Evolutionary conservation across 2,329 filamentous ascomycete genomes (phyloP).

Genomic region (Cercospora sp.): DNA sequence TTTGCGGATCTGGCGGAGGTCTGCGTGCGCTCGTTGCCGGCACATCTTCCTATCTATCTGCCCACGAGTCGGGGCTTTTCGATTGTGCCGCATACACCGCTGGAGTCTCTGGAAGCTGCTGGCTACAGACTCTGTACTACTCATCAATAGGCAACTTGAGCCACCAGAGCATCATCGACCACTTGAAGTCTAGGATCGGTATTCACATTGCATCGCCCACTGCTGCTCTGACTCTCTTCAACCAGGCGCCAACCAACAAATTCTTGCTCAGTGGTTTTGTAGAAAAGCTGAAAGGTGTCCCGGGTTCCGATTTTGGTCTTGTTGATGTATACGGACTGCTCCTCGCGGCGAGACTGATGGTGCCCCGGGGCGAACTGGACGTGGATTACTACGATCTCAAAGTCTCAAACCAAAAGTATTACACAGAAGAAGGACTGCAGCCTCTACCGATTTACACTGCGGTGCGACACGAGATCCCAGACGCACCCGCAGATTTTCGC

Average conservation of each 20-base stretch:
- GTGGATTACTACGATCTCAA: slow-evolving; percentile 81
- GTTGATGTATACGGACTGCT: slow-evolving; percentile 92
- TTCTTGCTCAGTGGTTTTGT: slow-evolving; percentile 84
- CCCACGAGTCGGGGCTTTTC: slow-evolving; percentile 83
- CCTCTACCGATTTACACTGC: slow-evolving; percentile 95
- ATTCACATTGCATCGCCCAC: slow-evolving; percentile 94
- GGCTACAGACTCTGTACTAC: slow-evolving; percentile 86
- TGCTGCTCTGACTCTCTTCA: slow-evolving; percentile 74
- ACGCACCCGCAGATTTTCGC: slow-evolving; percentile 48
- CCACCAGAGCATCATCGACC: slow-evolving; percentile 71
- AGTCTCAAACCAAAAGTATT: slow-evolving; percentile 79
- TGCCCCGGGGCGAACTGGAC: slow-evolving; percentile 79
- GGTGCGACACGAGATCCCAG: slow-evolving; percentile 90
- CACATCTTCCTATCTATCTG: slow-evolving; percentile 80
- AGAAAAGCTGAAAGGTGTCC: slow-evolving; percentile 85
- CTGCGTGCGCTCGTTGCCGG: slow-evolving; percentile 87
- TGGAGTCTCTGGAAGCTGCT: slow-evolving; percentile 93
- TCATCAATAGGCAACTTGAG: slow-evolving; percentile 72
- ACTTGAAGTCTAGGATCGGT: slow-evolving; percentile 80
- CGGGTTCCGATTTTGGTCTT: slow-evolving; percentile 77
- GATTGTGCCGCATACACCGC: slow-evolving; percentile 95
- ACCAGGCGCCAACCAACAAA: slow-evolving; percentile 90
- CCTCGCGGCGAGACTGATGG: slow-evolving; percentile 78
- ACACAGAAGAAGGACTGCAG: slow-evolving; percentile 73
- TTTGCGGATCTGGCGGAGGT: slow-evolving; percentile 92